Conservation (phyloP, 768 basidiomycete species). For the Phaeolepiota aurea region DNA sequence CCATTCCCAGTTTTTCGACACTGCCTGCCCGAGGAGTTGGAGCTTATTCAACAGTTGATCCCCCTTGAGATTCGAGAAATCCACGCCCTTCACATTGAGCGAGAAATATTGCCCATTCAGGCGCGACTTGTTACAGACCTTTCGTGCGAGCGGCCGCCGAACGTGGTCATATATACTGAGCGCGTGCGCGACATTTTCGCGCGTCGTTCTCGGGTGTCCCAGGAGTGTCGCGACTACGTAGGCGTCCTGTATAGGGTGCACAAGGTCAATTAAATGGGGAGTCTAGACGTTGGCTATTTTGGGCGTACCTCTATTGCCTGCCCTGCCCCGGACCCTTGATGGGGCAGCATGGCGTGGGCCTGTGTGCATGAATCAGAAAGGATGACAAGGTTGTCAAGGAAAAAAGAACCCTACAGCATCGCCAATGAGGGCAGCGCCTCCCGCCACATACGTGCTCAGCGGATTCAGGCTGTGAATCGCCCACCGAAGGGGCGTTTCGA, state of each 20-base stretch:
- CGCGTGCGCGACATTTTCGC: conserved; percentile 29
- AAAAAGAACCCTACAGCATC: conserved; percentile 35
- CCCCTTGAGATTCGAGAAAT: conserved; percentile 19
- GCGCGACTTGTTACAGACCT: conserved; percentile 29
- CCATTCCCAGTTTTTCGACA: conserved; percentile 57
- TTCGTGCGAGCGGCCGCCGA: conserved; percentile 35
- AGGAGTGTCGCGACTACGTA: conserved; percentile 35
- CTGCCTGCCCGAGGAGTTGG: conserved; percentile 25
- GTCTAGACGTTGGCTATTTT: neutral
- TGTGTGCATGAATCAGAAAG: conserved; percentile 10
- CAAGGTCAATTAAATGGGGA: conserved; percentile 20
- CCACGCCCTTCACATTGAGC: conserved; percentile 21
- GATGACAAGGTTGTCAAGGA: neutral
- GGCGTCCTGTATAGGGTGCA: conserved; percentile 39
- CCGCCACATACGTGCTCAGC: conserved; percentile 41
- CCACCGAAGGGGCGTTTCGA: conserved; percentile 48
- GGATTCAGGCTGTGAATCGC: conserved; percentile 52
- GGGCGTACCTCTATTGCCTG: conserved; percentile 45
- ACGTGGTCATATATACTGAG: conserved; percentile 40
- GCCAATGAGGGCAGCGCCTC: conserved; percentile 38
- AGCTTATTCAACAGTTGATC: conserved; percentile 22
- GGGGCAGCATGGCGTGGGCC: conserved; percentile 48
- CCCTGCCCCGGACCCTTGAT: conserved; percentile 52
- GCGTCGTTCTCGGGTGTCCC: conserved; percentile 31
- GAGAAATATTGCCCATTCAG: conserved; percentile 34